A percentile compares a stretch with the other conserved stretches of the same genome.
phyloP scores from a whole-genome alignment of 1,284 basidiomycete genomes.

The Mycosarcoma maydis region DNA sequence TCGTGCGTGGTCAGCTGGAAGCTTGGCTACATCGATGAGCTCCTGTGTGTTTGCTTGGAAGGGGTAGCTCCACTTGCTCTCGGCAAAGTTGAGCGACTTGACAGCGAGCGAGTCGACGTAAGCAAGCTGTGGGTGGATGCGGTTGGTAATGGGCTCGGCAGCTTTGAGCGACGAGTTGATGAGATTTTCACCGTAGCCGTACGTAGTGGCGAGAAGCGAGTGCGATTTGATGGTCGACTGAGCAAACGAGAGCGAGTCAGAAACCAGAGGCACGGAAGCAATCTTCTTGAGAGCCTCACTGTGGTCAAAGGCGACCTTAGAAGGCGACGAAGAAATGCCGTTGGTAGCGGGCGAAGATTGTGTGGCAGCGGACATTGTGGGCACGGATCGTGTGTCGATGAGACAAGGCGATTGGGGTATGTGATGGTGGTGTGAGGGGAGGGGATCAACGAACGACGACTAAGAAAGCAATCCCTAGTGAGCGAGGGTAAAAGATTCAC shows the following conservation, averaged over 20 bases:
- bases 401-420: constrained; percentile 2
- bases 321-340: constrained; percentile 34
- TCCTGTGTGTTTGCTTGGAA: constrained; percentile 63
- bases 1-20: constrained; percentile 51
- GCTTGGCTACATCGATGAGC: constrained; percentile 50
- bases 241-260: constrained; percentile 55
- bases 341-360: constrained; percentile 35
- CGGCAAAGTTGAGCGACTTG: constrained; percentile 62
- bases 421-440: background rate
- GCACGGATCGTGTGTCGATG: background rate
- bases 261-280: constrained; percentile 55
- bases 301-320: constrained; percentile 46
- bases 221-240: constrained; percentile 59
- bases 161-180: constrained; percentile 50
- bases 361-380: constrained; percentile 47
- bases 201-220: constrained; percentile 54
- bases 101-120: constrained; percentile 55
- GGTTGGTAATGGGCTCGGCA: constrained; percentile 57
- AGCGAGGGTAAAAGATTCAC: too few species aligned
- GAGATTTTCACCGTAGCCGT: constrained; percentile 53
- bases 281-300: constrained; percentile 57
- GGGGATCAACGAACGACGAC: background rate
- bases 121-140: constrained; percentile 59
- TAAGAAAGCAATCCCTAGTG: too few species aligned
- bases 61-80: constrained; percentile 64